Evolutionary conservation across 202 grass and related monocot genomes (phyloP).

Genomic region (Zoysia matrella): DNA sequence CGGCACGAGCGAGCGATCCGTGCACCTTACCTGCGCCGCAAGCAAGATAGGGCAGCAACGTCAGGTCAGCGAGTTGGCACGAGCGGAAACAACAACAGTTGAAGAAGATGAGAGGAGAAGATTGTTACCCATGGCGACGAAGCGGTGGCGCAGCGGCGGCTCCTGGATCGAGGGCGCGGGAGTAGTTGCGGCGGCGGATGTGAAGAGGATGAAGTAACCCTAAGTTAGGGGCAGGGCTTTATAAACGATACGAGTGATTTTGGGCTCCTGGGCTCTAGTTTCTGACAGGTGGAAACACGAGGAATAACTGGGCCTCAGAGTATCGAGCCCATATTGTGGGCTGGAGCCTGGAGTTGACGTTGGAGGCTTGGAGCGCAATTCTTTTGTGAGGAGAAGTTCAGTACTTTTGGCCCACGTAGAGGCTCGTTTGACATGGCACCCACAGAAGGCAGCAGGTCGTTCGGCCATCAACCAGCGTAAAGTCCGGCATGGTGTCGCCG

Average conservation of each 20-base stretch:
- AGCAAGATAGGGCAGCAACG: not conserved
- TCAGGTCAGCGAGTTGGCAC: not conserved
- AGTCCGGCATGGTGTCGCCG: not conserved
- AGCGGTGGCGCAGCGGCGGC: not conserved
- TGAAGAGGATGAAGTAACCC: slow-evolving; percentile 9
- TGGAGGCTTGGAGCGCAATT: not conserved
- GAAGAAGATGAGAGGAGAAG: not conserved
- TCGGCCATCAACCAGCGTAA: not conserved
- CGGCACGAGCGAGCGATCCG: slow-evolving; percentile 70
- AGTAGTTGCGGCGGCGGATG: slow-evolving; percentile 4
- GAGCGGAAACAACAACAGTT: no score
- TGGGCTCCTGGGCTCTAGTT: not conserved
- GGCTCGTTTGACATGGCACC: not conserved
- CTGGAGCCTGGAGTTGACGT: no score
- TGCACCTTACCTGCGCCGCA: slow-evolving; percentile 69
- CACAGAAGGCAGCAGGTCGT: not conserved
- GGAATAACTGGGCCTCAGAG: not conserved
- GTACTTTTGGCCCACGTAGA: not conserved
- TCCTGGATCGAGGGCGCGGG: not conserved
- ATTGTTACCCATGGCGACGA: slow-evolving; percentile 57
- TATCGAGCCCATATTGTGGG: not conserved
- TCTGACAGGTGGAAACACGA: not conserved
- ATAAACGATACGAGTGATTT: slow-evolving; percentile 12
- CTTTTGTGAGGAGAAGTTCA: not conserved
- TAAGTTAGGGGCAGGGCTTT: slow-evolving; percentile 19